Evolutionary conservation across 495 filamentous ascomycete genomes (phyloP).

Genomic region (Evernia prunastri): DNA sequence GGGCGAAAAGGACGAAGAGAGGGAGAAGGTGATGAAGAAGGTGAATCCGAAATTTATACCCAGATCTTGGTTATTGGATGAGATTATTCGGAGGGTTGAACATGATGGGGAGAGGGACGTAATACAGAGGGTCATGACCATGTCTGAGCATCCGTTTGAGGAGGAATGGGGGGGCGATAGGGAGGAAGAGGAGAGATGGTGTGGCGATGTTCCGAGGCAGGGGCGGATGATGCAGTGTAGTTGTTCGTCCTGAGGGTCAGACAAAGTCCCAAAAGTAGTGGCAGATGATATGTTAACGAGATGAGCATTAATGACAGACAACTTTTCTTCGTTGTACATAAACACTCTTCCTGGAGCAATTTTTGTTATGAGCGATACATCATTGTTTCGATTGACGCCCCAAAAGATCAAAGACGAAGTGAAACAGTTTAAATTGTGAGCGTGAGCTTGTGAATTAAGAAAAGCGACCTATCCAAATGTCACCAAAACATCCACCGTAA

Average conservation of each 20-base stretch:
- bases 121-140: constrained; percentile 64
- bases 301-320: neutral
- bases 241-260: constrained; percentile 40
- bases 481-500: neutral
- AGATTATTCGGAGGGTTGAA: constrained; percentile 83
- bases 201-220: constrained; percentile 73
- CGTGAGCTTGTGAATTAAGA: neutral
- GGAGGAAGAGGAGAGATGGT: constrained; percentile 76
- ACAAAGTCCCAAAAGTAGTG: neutral
- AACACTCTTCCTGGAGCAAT: neutral
- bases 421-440: neutral
- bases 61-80: constrained; percentile 85
- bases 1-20: constrained; percentile 48
- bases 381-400: neutral
- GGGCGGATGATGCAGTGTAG: constrained; percentile 84
- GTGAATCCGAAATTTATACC: constrained; percentile 91
- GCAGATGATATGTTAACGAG: neutral
- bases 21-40: constrained; percentile 66
- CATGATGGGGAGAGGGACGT: constrained; percentile 75
- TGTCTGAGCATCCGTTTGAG: constrained; percentile 76
- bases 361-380: neutral
- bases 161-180: constrained; percentile 66
- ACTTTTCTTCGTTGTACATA: too few species aligned
- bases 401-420: neutral
- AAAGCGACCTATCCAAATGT: neutral